Evolutionary conservation across 148 eudicot genomes (phyloP).

Genomic region (Drosera capensis): DNA sequence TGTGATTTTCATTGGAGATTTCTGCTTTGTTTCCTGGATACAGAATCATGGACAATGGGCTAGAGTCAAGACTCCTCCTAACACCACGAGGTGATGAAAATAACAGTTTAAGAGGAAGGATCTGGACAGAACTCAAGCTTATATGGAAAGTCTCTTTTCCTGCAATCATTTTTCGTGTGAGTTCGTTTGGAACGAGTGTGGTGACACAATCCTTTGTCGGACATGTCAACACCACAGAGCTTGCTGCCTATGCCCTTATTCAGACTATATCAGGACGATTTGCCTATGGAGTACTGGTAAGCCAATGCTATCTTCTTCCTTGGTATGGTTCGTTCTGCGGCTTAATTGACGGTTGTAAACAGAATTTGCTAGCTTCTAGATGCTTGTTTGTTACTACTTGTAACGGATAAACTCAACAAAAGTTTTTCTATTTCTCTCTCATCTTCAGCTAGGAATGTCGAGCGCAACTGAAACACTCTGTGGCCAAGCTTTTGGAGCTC

Average conservation of each 20-base stretch:
- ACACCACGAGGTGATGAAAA: not conserved
- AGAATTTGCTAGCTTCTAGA: not conserved
- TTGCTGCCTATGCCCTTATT: conserved; percentile 30
- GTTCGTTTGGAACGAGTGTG: conserved; percentile 20
- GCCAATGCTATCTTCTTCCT: not conserved
- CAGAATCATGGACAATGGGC: conserved; percentile 4
- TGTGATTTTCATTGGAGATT: too few relatives aligned
- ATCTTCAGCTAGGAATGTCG: conserved; percentile 13
- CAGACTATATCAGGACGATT: conserved; percentile 19
- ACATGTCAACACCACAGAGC: conserved; percentile 27
- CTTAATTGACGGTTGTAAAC: not conserved
- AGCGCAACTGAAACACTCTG: conserved; percentile 13
- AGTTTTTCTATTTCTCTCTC: not conserved
- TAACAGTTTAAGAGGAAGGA: conserved; percentile 4
- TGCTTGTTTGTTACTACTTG: not conserved
- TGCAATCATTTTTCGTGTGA: conserved; percentile 22
- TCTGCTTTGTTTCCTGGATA: not conserved
- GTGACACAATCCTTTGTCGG: conserved; percentile 32
- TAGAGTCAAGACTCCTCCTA: not conserved
- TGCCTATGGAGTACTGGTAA: conserved; percentile 30
- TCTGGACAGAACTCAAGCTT: conserved; percentile 23
- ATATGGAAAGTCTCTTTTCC: conserved; percentile 34
- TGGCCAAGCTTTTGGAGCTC: conserved; percentile 15
- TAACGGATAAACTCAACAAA: not conserved
- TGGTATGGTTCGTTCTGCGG: not conserved